A percentile compares a stretch with the other conserved stretches of the same genome.
phyloP scores from a whole-genome alignment of 164 flowering plant genomes.

The Magnolia changhungtana region DNA sequence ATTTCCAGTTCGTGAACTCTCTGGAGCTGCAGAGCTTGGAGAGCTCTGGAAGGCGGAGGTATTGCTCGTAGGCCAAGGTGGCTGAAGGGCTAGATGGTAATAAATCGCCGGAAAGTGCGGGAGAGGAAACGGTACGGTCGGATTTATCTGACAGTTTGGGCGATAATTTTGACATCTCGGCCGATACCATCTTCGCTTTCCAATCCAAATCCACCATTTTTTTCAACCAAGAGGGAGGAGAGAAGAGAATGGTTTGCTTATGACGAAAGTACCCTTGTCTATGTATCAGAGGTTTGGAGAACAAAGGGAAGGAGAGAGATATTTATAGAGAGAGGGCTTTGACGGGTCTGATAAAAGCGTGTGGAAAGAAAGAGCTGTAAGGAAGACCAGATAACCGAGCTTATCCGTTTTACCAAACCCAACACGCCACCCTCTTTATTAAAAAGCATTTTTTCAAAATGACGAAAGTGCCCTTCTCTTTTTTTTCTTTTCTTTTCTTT shows the following conservation, averaged over 20 bases:
- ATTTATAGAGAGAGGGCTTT: conserved; percentile 5
- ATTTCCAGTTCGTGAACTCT: conserved; percentile 66
- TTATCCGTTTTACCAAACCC: conserved; percentile 31
- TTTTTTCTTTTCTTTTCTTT: too few species aligned
- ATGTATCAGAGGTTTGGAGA: too few species aligned
- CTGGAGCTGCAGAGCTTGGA: conserved; percentile 43
- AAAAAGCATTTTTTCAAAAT: too few species aligned
- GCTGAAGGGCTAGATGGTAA: conserved; percentile 25
- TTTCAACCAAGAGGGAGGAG: background rate
- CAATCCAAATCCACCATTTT: conserved; percentile 40
- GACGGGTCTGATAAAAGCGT: conserved; percentile 21
- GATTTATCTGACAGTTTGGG: conserved; percentile 15
- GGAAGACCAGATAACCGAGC: background rate
- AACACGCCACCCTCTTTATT: background rate
- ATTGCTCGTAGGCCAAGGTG: conserved; percentile 65
- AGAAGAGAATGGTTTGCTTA: background rate
- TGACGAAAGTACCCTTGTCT: background rate
- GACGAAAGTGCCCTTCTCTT: too few species aligned
- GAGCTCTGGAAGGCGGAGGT: conserved; percentile 68
- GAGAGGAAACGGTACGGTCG: conserved; percentile 6
- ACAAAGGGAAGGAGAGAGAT: conserved; percentile 12
- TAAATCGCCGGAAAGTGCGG: conserved; percentile 7
- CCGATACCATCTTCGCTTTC: conserved; percentile 23
- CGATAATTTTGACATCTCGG: conserved; percentile 15
- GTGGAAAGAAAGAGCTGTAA: conserved; percentile 19